Evolutionary conservation across 805 yeast genomes (phyloP), one percentile per base, ranked within the genome.

Genomic region (Candida anglica): DNA sequence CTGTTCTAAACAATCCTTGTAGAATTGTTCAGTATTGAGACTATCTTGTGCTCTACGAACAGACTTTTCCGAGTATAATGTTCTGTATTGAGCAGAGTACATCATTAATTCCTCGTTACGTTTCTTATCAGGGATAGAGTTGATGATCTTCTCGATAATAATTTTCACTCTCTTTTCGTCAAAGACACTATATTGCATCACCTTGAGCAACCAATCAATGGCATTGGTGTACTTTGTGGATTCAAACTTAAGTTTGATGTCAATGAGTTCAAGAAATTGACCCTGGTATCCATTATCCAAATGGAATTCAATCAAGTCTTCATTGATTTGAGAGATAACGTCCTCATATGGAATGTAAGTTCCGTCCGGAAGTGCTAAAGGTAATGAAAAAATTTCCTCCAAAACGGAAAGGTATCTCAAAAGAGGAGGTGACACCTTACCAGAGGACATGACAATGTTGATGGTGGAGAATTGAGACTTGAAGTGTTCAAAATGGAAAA

Each of bases 391-490:
- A 6, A 89, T 55, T 30, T 81, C 85, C 36, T 75, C 76, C 7
- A 89, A 52, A 7, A 74, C 54, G 15, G 79, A 77, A 42, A 86
- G 66, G 38, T 82, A 80, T 2, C 85, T 82, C 34, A 88, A 62
- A 11, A 81, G 60, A 2, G 60, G 50, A 17, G 70, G 62, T 32
- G 73, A 81, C 15, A 77, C 65, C 29, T 48, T 67, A 28, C 62
- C 69, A 1, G 86, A 75, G 7, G 81, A 74, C 50, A 85, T 54
- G 23, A 81, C 55, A 24, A 86, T 52, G 38, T 79, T 75, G 15
- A 88, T 67, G 10, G 83, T 77, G 22, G 86, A 75, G 52, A 91
- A 93, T 48, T 84, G 80, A 1, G 96, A 85, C 35, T 79, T 73
- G 50, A 76, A 81, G 42, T 81, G 76, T 56, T 93, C 97, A 46